These are phyloP conservation scores for Hypoxylon sp. DNA, from an alignment of 2,329 filamentous ascomycete species.

Conservation along the genomic window DNA sequence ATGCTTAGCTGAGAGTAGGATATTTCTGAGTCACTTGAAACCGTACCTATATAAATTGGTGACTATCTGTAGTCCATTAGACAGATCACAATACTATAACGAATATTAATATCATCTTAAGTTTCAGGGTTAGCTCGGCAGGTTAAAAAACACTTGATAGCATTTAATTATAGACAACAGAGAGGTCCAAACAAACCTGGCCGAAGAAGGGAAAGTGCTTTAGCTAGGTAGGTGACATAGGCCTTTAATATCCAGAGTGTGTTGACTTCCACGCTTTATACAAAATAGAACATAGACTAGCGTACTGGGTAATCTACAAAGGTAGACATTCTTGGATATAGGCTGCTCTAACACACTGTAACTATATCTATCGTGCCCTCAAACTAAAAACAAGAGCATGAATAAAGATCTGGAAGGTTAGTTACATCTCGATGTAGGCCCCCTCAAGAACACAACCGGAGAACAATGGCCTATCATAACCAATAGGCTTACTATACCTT, in stretches of 20 bases:
- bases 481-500: neutral
- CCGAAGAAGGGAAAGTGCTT: neutral
- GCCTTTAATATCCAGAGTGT: no score
- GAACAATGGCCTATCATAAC: neutral
- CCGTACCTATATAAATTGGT: neutral
- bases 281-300: no score
- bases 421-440: neutral
- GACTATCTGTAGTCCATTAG: neutral
- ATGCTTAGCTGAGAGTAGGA: neutral
- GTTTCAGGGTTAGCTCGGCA: no score
- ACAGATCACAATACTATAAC: neutral
- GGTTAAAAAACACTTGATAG: neutral
- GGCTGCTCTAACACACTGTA: no score
- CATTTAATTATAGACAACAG: neutral
- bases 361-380: neutral
- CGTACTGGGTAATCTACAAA: no score
- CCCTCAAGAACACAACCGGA: neutral
- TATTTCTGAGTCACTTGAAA: neutral
- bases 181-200: neutral
- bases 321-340: no score
- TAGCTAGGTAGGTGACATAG: neutral
- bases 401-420: neutral
- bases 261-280: no score
- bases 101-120: neutral
- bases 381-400: neutral